Evolutionary conservation across 495 filamentous ascomycete species (phyloP).

Genomic region (Hypoxylon lienhwacheense): DNA sequence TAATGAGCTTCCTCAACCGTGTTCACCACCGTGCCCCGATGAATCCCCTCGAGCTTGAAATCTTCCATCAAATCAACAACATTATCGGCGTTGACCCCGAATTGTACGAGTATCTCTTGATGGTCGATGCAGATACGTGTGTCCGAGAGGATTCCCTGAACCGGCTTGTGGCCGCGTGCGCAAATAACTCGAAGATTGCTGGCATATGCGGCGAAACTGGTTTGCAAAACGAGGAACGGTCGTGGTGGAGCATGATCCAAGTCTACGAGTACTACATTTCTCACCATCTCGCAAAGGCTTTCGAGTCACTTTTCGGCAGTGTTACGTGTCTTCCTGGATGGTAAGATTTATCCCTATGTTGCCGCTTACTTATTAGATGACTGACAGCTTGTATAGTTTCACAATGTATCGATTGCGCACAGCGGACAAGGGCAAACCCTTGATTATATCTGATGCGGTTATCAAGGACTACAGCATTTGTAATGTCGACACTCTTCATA

Average conservation of each 20-base stretch:
- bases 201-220: conserved; percentile 98
- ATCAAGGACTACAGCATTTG: conserved; percentile 86
- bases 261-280: conserved; percentile 99
- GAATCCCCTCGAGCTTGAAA: conserved; percentile 93
- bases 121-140: conserved; percentile 97
- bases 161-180: conserved; percentile 87
- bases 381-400: conserved; percentile 67
- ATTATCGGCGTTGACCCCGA: conserved; percentile 97
- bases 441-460: conserved; percentile 87
- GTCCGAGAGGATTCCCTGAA: conserved; percentile 92
- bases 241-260: conserved; percentile 99
- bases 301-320: conserved; percentile 92
- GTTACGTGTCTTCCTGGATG: conserved; percentile 98
- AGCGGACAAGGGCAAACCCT: conserved; percentile 84
- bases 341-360: conserved; percentile 57
- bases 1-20: conserved; percentile 91
- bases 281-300: conserved; percentile 90
- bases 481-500: conserved; percentile 92
- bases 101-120: conserved; percentile 94
- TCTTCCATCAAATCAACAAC: conserved; percentile 99
- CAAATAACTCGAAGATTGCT: conserved; percentile 91
- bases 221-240: conserved; percentile 89
- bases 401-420: conserved; percentile 97
- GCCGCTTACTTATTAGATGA: not conserved
- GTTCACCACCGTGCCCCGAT: conserved; percentile 93